phyloP scores from a whole-genome alignment of 306 rosid genomes.

The Cicer pinnatifidum region DNA sequence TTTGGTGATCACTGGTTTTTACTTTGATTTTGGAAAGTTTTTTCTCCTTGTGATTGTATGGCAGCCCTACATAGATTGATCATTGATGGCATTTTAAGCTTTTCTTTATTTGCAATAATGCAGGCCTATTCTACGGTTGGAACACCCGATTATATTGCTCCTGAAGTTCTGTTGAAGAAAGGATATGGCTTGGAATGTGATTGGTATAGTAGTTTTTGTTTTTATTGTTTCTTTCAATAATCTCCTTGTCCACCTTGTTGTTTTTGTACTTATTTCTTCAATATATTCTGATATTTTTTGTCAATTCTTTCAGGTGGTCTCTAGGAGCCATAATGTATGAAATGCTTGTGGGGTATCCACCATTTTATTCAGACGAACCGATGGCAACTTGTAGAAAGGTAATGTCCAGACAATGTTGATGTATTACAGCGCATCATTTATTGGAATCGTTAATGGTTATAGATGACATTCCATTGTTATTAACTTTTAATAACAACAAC shows the following conservation, averaged over 20 bases:
- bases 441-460: conserved; percentile 10
- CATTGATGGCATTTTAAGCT: conserved; percentile 33
- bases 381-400: conserved; percentile 90
- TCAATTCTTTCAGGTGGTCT: conserved; percentile 77
- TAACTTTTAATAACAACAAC: conserved; percentile 6
- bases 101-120: conserved; percentile 39
- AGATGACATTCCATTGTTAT: not conserved
- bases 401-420: conserved; percentile 36
- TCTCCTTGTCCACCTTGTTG: not conserved
- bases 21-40: not conserved
- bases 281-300: conserved; percentile 38
- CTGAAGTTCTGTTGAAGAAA: conserved; percentile 78
- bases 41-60: not conserved
- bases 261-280: not conserved
- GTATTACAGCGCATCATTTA: conserved; percentile 40
- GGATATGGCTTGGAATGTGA: conserved; percentile 94
- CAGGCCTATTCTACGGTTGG: conserved; percentile 95
- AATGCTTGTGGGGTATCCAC: conserved; percentile 92
- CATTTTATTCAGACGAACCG: conserved; percentile 87
- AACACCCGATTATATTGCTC: conserved; percentile 92
- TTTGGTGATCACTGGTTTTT: conserved; percentile 22
- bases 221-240: conserved; percentile 5
- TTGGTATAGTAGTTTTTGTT: conserved; percentile 56
- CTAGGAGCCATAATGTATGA: conserved; percentile 96
- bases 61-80: conserved; percentile 27